phyloP scores from a whole-genome alignment of 345 rosid species.

The Isatis tinctoria region DNA sequence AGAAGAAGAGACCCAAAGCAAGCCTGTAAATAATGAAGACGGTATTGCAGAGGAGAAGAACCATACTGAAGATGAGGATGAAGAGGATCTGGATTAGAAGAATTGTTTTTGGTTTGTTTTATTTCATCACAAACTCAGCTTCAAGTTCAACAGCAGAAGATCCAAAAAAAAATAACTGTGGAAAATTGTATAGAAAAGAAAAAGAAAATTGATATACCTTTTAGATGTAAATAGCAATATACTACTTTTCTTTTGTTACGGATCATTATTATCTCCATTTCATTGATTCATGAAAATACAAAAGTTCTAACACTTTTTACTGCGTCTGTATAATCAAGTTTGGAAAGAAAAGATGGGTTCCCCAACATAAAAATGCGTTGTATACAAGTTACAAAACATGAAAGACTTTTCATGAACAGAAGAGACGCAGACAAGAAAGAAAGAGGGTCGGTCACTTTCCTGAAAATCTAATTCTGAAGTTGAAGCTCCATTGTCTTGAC shows the following conservation, averaged over 20 bases:
- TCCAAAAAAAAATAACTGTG: not conserved
- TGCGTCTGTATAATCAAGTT: not conserved
- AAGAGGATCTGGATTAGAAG: constrained; percentile 54
- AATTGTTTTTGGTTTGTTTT: constrained; percentile 15
- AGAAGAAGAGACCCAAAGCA: constrained; percentile 45
- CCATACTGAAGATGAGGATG: constrained; percentile 36
- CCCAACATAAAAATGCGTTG: not conserved
- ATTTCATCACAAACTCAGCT: constrained; percentile 6
- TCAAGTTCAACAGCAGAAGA: not conserved
- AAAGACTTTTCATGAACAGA: not conserved
- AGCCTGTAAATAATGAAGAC: constrained; percentile 52
- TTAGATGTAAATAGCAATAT: constrained; percentile 21
- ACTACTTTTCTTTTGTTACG: not conserved
- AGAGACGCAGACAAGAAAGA: not conserved
- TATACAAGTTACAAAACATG: not conserved
- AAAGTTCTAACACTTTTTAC: not conserved
- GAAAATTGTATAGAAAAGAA: constrained; percentile 20
- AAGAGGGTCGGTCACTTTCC: too few relatives aligned
- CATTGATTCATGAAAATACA: constrained; percentile 4
- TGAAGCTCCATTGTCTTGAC: too few relatives aligned
- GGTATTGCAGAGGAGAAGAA: constrained; percentile 46
- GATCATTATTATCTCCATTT: not conserved
- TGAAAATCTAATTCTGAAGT: too few relatives aligned
- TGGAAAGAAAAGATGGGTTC: not conserved
- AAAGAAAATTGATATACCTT: constrained; percentile 6